Evolutionary conservation across 2,329 filamentous ascomycete species (phyloP).

Genomic region (Verticillium dahliae): DNA sequence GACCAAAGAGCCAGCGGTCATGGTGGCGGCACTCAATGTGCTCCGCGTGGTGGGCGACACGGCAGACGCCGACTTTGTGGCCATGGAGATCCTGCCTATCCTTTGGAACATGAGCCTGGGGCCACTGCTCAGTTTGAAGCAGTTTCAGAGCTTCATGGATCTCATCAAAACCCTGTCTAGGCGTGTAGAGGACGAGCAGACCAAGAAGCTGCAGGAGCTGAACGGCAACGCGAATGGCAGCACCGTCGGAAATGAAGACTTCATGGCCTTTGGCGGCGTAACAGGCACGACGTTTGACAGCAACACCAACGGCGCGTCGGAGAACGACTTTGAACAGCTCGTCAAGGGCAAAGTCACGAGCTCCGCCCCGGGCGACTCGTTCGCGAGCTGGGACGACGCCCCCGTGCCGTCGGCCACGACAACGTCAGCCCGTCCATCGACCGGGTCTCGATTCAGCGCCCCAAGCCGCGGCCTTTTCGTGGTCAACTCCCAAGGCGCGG

Average conservation of each 20-base stretch:
- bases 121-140: conserved; percentile 76
- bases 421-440: conserved; percentile 12
- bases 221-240: conserved; percentile 50
- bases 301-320: conserved; percentile 43
- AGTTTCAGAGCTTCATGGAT: conserved; percentile 86
- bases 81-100: conserved; percentile 82
- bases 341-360: conserved; percentile 64
- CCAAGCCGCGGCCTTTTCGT: conserved; percentile 50
- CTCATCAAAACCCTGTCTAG: conserved; percentile 75
- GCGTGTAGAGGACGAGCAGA: conserved; percentile 83
- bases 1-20: conserved; percentile 95
- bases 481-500: conserved; percentile 52
- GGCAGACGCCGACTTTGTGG: conserved; percentile 85
- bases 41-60: conserved; percentile 75
- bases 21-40: conserved; percentile 86
- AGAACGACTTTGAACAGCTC: conserved; percentile 80
- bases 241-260: conserved; percentile 52
- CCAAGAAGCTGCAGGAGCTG: conserved; percentile 79
- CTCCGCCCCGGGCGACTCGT: conserved; percentile 31
- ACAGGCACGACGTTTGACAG: conserved; percentile 52
- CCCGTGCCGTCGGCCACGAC: conserved; percentile 20
- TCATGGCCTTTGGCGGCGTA: conserved; percentile 64
- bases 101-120: conserved; percentile 91
- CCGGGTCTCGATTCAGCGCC: conserved; percentile 27
- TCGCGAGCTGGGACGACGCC: conserved; percentile 42